phyloP scores from a whole-genome alignment of 2,329 filamentous ascomycete species.

The Paracoccidioides lutzii region DNA sequence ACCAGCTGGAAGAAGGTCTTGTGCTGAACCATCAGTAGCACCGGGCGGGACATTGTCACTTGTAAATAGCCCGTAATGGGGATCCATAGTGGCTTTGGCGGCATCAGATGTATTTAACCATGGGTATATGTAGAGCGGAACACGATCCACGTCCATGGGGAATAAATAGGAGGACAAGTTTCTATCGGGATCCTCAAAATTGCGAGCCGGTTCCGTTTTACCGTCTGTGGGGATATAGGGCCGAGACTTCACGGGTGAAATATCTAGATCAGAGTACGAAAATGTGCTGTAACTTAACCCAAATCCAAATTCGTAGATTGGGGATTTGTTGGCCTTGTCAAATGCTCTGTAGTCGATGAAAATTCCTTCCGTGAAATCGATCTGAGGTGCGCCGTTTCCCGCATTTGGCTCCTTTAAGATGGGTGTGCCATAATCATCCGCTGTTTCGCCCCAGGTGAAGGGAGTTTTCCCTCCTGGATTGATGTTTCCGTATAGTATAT shows the following conservation, averaged over 20 bases:
- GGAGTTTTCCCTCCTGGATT: slow-evolving; percentile 51
- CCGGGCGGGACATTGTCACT: slow-evolving; percentile 40
- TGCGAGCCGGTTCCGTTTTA: slow-evolving; percentile 40
- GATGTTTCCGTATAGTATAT: slow-evolving; percentile 57
- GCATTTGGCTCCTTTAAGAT: slow-evolving; percentile 47
- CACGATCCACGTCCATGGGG: slow-evolving; percentile 39
- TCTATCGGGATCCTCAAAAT: slow-evolving; percentile 37
- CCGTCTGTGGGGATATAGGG: slow-evolving; percentile 42
- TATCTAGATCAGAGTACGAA: slow-evolving; percentile 41
- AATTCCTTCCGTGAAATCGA: slow-evolving; percentile 48
- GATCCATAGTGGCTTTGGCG: slow-evolving; percentile 38
- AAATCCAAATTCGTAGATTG: slow-evolving; percentile 48
- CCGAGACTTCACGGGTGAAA: slow-evolving; percentile 32
- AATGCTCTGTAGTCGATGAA: slow-evolving; percentile 45
- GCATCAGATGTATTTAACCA: slow-evolving; percentile 50
- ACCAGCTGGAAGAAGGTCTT: slow-evolving; percentile 44
- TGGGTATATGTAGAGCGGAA: slow-evolving; percentile 49
- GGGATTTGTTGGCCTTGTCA: slow-evolving; percentile 39
- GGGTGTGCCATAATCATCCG: slow-evolving; percentile 43
- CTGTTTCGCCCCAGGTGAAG: slow-evolving; percentile 46
- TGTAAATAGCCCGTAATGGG: slow-evolving; percentile 40
- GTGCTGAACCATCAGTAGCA: slow-evolving; percentile 40
- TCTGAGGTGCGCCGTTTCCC: slow-evolving; percentile 43
- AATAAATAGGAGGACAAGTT: slow-evolving; percentile 42
- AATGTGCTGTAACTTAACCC: slow-evolving; percentile 49